Evolutionary conservation across 176 grass and related monocot species (phyloP).

Genomic region (Typha latifolia): DNA sequence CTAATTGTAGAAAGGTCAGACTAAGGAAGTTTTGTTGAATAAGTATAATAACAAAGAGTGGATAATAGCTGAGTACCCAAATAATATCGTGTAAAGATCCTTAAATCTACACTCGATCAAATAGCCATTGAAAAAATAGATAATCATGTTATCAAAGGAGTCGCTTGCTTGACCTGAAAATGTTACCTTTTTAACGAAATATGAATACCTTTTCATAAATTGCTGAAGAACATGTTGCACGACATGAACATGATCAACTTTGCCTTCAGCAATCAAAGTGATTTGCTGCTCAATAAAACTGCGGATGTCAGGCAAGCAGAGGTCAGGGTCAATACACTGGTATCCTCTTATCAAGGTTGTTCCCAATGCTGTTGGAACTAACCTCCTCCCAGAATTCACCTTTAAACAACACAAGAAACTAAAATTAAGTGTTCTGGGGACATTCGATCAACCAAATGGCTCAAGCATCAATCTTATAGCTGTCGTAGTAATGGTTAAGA

Average conservation of each 20-base stretch:
- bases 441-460: not conserved
- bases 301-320: slow-evolving; percentile 91
- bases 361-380: slow-evolving; percentile 80
- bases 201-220: slow-evolving; percentile 75
- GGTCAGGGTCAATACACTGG: slow-evolving; percentile 90
- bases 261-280: slow-evolving; percentile 83
- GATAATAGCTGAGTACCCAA: no score
- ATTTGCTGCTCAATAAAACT: slow-evolving; percentile 99
- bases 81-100: no score
- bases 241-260: slow-evolving; percentile 62
- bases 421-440: slow-evolving; percentile 4
- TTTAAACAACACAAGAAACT: slow-evolving; percentile 30
- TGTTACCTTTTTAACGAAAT: slow-evolving; percentile 79
- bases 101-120: no score
- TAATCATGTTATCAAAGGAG: no score
- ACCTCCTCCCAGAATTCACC: slow-evolving; percentile 85
- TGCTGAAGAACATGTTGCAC: slow-evolving; percentile 77
- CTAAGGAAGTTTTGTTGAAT: no score
- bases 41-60: no score
- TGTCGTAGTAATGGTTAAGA: slow-evolving; percentile 6
- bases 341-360: slow-evolving; percentile 95
- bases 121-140: no score
- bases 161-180: not conserved
- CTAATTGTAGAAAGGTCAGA: no score
- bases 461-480: not conserved